Evolutionary conservation across 2,329 filamentous ascomycete species (phyloP).

Genomic region (Colletotrichum tabaci): DNA sequence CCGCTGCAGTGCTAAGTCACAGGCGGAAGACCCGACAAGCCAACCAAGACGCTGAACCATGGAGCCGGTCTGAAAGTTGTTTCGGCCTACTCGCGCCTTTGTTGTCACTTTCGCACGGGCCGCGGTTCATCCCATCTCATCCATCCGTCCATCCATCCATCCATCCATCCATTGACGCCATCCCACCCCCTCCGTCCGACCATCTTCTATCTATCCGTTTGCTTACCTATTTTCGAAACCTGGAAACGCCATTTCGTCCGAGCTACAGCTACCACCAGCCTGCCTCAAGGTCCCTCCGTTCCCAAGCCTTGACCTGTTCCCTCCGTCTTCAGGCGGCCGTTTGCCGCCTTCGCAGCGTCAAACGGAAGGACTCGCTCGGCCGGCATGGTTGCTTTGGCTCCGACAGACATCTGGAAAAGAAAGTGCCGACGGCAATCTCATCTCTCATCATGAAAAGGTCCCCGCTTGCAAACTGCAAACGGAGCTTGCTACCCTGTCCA

Average conservation of each 20-base stretch:
- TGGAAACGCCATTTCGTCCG: slow-evolving; percentile 31
- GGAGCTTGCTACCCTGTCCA: not conserved
- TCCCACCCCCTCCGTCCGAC: slow-evolving; percentile 18
- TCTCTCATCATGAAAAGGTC: not conserved
- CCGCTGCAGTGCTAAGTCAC: not conserved
- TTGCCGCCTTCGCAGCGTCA: not conserved
- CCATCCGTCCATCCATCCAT: slow-evolving; percentile 14
- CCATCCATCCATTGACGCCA: not conserved
- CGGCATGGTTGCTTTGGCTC: not conserved
- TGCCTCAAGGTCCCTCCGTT: not conserved
- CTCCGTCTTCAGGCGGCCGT: not conserved
- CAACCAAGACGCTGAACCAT: slow-evolving; percentile 8
- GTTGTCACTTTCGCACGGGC: slow-evolving; percentile 38
- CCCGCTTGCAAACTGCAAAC: not conserved
- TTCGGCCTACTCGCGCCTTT: slow-evolving; percentile 32
- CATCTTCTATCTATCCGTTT: slow-evolving; percentile 2
- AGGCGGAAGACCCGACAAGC: slow-evolving; percentile 17
- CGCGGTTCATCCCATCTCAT: slow-evolving; percentile 29
- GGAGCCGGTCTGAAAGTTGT: slow-evolving; percentile 18
- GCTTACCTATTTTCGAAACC: slow-evolving; percentile 30
- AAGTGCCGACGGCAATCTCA: not conserved
- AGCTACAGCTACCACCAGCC: slow-evolving; percentile 14
- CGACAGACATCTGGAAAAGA: not conserved
- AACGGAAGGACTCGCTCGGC: not conserved
- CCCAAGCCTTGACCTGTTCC: not conserved